Evolutionary conservation across 306 rosid species (phyloP).

Genomic region (Dalbergia oliveri): DNA sequence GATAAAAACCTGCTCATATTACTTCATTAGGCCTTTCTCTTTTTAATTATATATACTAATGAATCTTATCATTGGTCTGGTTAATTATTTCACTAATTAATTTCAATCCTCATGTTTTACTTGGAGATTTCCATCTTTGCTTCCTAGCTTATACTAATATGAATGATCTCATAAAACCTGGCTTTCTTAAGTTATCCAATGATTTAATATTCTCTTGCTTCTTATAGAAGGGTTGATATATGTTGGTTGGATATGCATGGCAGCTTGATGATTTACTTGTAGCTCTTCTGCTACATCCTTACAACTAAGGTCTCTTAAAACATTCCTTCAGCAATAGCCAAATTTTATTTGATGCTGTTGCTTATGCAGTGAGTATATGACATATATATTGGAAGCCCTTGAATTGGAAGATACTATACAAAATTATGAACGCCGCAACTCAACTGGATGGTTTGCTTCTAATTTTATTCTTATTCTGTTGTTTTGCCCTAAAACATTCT

Average conservation of each 20-base stretch:
- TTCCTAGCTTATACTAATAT: slow-evolving; percentile 34
- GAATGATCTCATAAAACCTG: slow-evolving; percentile 20
- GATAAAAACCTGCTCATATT: not conserved
- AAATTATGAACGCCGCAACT: slow-evolving; percentile 75
- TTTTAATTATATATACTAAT: slow-evolving; percentile 1
- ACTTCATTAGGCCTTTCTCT: not conserved
- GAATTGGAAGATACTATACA: slow-evolving; percentile 91
- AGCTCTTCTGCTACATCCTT: slow-evolving; percentile 17
- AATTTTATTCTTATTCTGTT: slow-evolving; percentile 16
- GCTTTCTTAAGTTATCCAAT: slow-evolving; percentile 13
- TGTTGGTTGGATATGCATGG: slow-evolving; percentile 15
- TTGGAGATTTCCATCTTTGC: slow-evolving; percentile 40
- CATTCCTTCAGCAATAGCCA: slow-evolving; percentile 30
- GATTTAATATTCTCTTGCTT: slow-evolving; percentile 18
- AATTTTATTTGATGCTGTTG: slow-evolving; percentile 48
- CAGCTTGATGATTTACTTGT: slow-evolving; percentile 21
- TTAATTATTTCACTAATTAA: slow-evolving; percentile 22
- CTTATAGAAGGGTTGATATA: slow-evolving; percentile 26
- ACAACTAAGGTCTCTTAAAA: slow-evolving; percentile 27
- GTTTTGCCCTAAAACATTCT: slow-evolving; percentile 20
- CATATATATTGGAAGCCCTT: slow-evolving; percentile 82
- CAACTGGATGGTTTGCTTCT: slow-evolving; percentile 90
- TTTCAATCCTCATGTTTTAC: slow-evolving; percentile 36
- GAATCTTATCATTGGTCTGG: slow-evolving; percentile 21
- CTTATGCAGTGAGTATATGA: slow-evolving; percentile 88